Conservation (phyloP, 2,329 filamentous ascomycete species). For the Gaeumannomyces tritici region DNA sequence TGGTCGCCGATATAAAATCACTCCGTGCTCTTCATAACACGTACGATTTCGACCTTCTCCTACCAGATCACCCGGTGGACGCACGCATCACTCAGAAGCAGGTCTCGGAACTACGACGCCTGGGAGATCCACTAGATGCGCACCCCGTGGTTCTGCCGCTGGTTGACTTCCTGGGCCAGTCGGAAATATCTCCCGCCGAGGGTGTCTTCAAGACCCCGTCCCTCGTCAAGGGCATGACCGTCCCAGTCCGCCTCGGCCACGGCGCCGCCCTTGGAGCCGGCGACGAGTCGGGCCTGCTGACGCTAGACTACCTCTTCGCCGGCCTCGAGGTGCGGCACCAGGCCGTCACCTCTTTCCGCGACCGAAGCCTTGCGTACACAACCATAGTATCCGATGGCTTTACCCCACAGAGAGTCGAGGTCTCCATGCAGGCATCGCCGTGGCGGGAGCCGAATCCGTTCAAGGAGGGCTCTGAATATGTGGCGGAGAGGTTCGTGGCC, state of each 20-base stretch:
- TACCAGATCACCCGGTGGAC: slow-evolving; percentile 37
- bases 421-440: not conserved
- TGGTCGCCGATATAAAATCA: slow-evolving; percentile 18
- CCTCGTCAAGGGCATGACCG: slow-evolving; percentile 11
- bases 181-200: slow-evolving; percentile 33
- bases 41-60: slow-evolving; percentile 31
- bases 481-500: not conserved
- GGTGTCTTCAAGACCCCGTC: slow-evolving; percentile 41
- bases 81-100: slow-evolving; percentile 32
- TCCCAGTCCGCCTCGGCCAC: slow-evolving; percentile 13
- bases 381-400: slow-evolving; percentile 41
- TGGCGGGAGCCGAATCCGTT: not conserved
- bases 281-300: slow-evolving; percentile 4
- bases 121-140: slow-evolving; percentile 4
- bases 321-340: slow-evolving; percentile 43
- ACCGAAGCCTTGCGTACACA: slow-evolving; percentile 39
- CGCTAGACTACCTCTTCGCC: slow-evolving; percentile 31
- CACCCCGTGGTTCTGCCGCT: slow-evolving; percentile 23
- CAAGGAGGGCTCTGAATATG: not conserved
- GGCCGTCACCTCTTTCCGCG: slow-evolving; percentile 29
- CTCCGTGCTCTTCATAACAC: slow-evolving; percentile 28
- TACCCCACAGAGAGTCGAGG: slow-evolving; percentile 14
- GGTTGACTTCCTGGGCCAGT: slow-evolving; percentile 30
- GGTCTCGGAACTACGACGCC: slow-evolving; percentile 18
- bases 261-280: not conserved